Conservation (phyloP, 495 filamentous ascomycete species). For the Apiosordaria backusii region DNA sequence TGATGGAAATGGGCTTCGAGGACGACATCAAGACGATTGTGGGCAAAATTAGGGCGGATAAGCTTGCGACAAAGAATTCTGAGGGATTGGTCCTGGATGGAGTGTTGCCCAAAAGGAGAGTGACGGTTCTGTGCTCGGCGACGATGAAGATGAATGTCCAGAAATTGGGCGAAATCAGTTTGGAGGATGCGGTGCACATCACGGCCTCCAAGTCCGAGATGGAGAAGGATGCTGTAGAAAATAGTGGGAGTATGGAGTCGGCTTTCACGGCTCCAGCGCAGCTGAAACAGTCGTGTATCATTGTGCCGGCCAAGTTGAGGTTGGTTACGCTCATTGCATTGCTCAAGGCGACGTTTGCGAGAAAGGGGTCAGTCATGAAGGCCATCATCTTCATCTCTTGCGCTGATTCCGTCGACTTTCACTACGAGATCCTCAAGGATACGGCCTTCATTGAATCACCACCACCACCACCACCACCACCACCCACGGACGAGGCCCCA, state of each 20-base stretch:
- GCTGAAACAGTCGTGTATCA: conserved; percentile 82
- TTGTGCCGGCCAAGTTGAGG: conserved; percentile 83
- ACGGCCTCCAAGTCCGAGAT: conserved; percentile 58
- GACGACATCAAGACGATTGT: conserved; percentile 78
- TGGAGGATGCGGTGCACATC: conserved; percentile 89
- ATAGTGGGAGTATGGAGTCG: conserved; percentile 41
- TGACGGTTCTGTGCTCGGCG: conserved; percentile 90
- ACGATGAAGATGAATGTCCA: conserved; percentile 97
- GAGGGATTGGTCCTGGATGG: conserved; percentile 45
- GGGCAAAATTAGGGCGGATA: conserved; percentile 60
- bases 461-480: conserved; percentile 7
- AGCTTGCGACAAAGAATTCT: conserved; percentile 35
- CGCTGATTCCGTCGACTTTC: conserved; percentile 94
- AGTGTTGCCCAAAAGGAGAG: conserved; percentile 66
- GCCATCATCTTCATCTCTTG: conserved; percentile 95
- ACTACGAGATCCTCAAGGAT: conserved; percentile 81
- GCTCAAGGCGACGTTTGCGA: conserved; percentile 79
- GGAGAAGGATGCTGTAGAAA: conserved; percentile 40
- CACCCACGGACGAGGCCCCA: conserved; percentile 20
- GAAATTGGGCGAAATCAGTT: conserved; percentile 83
- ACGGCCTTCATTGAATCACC: conserved; percentile 32
- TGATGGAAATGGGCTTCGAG: conserved; percentile 98
- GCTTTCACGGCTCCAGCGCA: conserved; percentile 85
- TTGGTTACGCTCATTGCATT: conserved; percentile 80
- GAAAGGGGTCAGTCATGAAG: conserved; percentile 87